Conservation (phyloP, 768 basidiomycete genomes). For the Ephemerocybe angulata region DNA sequence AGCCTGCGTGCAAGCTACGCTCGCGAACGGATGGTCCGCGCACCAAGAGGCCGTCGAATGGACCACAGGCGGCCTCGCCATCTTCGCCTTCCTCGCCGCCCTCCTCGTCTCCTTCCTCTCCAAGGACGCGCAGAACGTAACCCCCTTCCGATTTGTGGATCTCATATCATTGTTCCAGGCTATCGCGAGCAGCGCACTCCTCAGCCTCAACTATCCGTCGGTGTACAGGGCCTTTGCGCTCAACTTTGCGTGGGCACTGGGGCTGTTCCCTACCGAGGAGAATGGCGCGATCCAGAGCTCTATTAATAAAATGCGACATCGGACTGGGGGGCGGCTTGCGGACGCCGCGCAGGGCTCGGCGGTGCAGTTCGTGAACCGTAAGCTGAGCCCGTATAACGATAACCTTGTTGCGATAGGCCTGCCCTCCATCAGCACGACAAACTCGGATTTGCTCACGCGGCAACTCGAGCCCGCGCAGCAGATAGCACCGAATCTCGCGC, state of each 20-base stretch:
- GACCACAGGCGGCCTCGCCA: slow-evolving; percentile 62
- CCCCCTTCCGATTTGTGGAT: slow-evolving; percentile 78
- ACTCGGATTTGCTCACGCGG: background rate
- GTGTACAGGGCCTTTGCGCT: slow-evolving; percentile 76
- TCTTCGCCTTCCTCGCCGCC: slow-evolving; percentile 63
- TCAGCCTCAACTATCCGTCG: slow-evolving; percentile 84
- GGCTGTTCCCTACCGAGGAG: slow-evolving; percentile 56
- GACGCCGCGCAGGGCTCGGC: slow-evolving; percentile 58
- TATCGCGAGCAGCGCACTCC: slow-evolving; percentile 73
- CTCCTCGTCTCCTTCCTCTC: slow-evolving; percentile 52
- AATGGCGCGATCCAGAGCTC: slow-evolving; percentile 64
- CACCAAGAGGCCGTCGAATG: slow-evolving; percentile 74
- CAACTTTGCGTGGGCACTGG: slow-evolving; percentile 90
- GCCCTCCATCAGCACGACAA: background rate
- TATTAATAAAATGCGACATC: slow-evolving; percentile 78
- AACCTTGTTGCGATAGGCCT: background rate
- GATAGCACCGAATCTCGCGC: background rate
- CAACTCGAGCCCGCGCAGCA: too few relatives aligned
- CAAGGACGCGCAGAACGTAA: slow-evolving; percentile 53
- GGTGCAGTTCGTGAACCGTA: slow-evolving; percentile 75
- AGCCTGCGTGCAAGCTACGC: slow-evolving; percentile 87
- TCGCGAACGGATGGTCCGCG: slow-evolving; percentile 87
- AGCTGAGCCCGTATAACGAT: slow-evolving; percentile 73
- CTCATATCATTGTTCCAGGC: slow-evolving; percentile 80
- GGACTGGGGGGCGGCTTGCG: slow-evolving; percentile 74